Evolutionary conservation across 208 protist species (phyloP).

Genomic region (Trypanosoma caninum): DNA sequence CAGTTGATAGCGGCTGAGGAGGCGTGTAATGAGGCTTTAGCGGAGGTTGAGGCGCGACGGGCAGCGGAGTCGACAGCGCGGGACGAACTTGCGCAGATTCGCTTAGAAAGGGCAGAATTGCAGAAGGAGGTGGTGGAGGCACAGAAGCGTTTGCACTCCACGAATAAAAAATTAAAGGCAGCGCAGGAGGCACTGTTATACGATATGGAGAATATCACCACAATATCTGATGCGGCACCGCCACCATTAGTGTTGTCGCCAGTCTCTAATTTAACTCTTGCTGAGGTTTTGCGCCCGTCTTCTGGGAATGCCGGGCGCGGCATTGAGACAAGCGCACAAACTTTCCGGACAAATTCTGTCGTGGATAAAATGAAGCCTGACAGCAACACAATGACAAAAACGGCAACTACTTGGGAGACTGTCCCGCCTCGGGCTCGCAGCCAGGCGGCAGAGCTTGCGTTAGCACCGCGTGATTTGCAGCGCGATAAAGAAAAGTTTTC

Average conservation of each 20-base stretch:
- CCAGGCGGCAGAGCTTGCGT: not conserved
- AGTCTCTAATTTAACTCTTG: too few relatives aligned
- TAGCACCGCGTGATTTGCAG: constrained; percentile 1
- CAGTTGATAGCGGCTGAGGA: not conserved
- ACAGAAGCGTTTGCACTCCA: not conserved
- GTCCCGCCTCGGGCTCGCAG: not conserved
- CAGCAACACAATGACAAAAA: not conserved
- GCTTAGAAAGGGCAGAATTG: not conserved
- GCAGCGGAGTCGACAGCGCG: not conserved
- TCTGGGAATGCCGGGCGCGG: too few relatives aligned
- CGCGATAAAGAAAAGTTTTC: not conserved
- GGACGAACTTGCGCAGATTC: not conserved
- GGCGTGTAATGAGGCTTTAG: not conserved
- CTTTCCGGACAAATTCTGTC: too few relatives aligned
- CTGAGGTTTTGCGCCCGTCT: too few relatives aligned
- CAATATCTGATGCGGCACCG: not conserved
- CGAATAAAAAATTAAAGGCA: not conserved
- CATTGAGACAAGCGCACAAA: too few relatives aligned
- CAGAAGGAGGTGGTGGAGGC: not conserved
- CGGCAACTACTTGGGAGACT: too few relatives aligned
- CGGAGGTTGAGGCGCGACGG: not conserved
- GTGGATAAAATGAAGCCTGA: not conserved
- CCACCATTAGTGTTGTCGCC: too few relatives aligned
- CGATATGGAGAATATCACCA: not conserved
- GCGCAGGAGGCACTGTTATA: not conserved